Evolutionary conservation across 345 rosid species (phyloP), one percentile per base, ranked within the genome.

Genomic region (Acer campestre): DNA sequence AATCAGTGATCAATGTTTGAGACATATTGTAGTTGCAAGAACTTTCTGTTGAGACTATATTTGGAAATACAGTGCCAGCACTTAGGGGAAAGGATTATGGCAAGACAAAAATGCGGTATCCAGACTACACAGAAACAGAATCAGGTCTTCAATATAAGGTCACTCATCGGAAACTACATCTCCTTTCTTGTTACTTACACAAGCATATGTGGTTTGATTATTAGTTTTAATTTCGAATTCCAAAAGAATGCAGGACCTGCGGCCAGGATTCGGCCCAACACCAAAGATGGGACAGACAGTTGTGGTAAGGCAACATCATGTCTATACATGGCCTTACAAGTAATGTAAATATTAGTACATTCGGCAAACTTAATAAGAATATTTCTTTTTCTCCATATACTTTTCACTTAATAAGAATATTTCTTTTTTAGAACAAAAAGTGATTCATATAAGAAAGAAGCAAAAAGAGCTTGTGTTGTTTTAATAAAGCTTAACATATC

Each of bases 81-180:
- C 79, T 95, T 61, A 86, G 98, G 81, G 98, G 97, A 14, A 95
- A 95, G 75, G 95, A 95, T 85, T 95, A 95, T 72, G 99, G 99
- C 67, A 95, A 95, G 88, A 67, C 97, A 10, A 95, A 90, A 82
- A 93, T 93, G 97, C 82, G 84, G 74, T 95, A 84, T 82, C 95
- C 99, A 0, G 98, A 95, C 82, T 95, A 92, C 81, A 90, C 80
- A 3, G 92, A 88, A 82, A 93, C 98, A 1, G 89, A 80, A 64
- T 88, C 98, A 73, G 98, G 97, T 79, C 98, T 95, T 85, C 98
- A 95, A 83, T 93, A 90, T 84, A 93, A 95, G 99, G 97, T 95
- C 75, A 67, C n/a, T 35, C 76, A 20, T 81, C 31, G 12, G 59
- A 48, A 44, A 22, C 61, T 65, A 29, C 75, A 79, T 62, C 9